Evolutionary conservation across 2,329 filamentous ascomycete genomes (phyloP).

Genomic region (Fusarium pseudonygamai): DNA sequence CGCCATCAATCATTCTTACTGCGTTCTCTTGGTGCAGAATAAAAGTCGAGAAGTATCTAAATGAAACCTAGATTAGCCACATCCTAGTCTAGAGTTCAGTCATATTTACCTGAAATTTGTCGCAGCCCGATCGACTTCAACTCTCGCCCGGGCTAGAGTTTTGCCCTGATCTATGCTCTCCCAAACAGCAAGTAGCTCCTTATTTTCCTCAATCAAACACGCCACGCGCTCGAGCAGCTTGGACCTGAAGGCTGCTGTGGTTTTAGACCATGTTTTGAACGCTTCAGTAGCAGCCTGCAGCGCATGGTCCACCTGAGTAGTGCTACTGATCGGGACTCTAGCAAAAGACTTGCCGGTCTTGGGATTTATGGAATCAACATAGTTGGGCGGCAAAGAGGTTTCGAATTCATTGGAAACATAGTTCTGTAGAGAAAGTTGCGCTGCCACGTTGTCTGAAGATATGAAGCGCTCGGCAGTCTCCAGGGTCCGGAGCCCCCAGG

Average conservation of each 20-base stretch:
- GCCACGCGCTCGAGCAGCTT: not conserved
- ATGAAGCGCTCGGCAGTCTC: not conserved
- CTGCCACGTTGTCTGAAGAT: not conserved
- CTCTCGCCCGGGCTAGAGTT: not conserved
- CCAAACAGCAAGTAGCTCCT: not conserved
- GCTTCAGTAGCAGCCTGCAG: not conserved
- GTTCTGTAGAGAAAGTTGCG: not conserved
- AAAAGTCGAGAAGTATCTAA: not conserved
- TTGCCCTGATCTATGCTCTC: not conserved
- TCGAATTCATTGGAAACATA: not conserved
- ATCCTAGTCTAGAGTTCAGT: not conserved
- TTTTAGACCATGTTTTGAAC: not conserved
- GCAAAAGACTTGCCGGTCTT: not conserved
- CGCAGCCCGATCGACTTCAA: not conserved
- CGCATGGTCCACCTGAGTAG: not conserved
- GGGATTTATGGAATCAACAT: not conserved
- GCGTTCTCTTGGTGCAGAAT: not conserved
- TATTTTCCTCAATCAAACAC: not conserved
- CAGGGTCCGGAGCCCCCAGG: not conserved
- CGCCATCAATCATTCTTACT: not conserved
- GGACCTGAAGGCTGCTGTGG: not conserved
- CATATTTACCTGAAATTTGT: not conserved
- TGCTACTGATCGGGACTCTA: not conserved
- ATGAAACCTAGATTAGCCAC: rapidly evolving
- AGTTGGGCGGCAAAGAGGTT: rapidly evolving